Base-by-base conservation (phyloP, 495 filamentous ascomycete genomes). In the Margaritispora aquatica region DNA sequence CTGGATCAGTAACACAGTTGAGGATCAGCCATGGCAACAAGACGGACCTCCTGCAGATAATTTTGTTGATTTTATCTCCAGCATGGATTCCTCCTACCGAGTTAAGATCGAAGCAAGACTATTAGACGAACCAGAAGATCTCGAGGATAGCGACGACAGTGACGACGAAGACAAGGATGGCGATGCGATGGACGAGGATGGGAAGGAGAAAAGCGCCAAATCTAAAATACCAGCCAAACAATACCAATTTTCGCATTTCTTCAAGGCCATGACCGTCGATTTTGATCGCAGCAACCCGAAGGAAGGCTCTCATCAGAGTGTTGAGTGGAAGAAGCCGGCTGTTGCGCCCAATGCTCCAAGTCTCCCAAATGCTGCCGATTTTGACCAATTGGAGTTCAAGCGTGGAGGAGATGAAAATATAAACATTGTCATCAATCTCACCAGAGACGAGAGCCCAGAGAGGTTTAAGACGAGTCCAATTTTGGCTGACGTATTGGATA, bases 1-100 rank as follows among this genome's bases (percentile, higher is more conserved):
- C 57, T 97, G 92, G 90, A 87, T 99, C 62, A 90, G 88, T 68
- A 99, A 99, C 70, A 96, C 92, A 0, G 89, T 87, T 22, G 92
- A 97, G 72, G 88, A 89, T 65, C 95, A 97, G 72, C 87, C 89
- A 19, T 97, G 95, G 95, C 95, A 97, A 75, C 79, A 76, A 17
- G 82, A 76, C 59, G 74, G 70, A 26, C 71, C 88, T 58, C 85
- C 84, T 54, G 74, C 82, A 59, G 84, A 90, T 62, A 77, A 76
- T 15, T 91, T 91, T n/a, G n/a, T n/a, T 58, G 89, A 92, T 67
- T 93, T 92, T 63, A 81, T 77, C 47, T 80, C 79, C 31, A 88
- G 82, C 58, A 73, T 78, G 31, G 83, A 86, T 50, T 82, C 86
- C 10, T 88, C 86, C 7, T 97, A 93, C 69, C 85, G 88, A 41